Evolutionary conservation across 2,329 filamentous ascomycete genomes (phyloP).

Genomic region (Fonsecaea monophora): DNA sequence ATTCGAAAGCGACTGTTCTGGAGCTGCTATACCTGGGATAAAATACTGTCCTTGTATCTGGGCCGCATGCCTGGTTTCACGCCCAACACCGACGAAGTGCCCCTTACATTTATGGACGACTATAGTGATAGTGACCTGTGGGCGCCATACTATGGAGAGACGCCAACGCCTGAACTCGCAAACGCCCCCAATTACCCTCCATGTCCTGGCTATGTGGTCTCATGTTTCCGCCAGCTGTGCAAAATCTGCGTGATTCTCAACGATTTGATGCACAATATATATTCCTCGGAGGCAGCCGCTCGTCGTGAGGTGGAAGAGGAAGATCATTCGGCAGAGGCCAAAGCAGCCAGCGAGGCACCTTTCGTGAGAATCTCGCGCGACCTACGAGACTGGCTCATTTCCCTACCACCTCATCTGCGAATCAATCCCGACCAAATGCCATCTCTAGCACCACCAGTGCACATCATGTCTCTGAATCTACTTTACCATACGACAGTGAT

Average conservation of each 20-base stretch:
- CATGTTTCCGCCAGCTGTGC: conserved; percentile 43
- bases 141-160: conserved; percentile 43
- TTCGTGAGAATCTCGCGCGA: conserved; percentile 50
- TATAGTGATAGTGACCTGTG: conserved; percentile 42
- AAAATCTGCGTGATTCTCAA: conserved; percentile 58
- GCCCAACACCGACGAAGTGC: conserved; percentile 35
- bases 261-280: conserved; percentile 55
- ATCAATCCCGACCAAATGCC: conserved; percentile 46
- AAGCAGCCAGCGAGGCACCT: conserved; percentile 31
- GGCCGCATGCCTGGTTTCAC: conserved; percentile 43
- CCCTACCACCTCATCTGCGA: conserved; percentile 53
- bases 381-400: conserved; percentile 52
- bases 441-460: conserved; percentile 50
- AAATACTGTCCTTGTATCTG: conserved; percentile 43
- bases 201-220: conserved; percentile 41
- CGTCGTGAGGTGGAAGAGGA: conserved; percentile 42
- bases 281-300: conserved; percentile 51
- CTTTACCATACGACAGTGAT: conserved; percentile 61
- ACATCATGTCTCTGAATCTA: conserved; percentile 55
- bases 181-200: conserved; percentile 36
- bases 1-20: conserved; percentile 44
- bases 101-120: conserved; percentile 42
- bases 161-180: conserved; percentile 32
- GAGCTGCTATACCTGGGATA: conserved; percentile 46
- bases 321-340: conserved; percentile 27